phyloP scores from a whole-genome alignment of 2,329 filamentous ascomycete genomes.

The Scorias spongiosa region DNA sequence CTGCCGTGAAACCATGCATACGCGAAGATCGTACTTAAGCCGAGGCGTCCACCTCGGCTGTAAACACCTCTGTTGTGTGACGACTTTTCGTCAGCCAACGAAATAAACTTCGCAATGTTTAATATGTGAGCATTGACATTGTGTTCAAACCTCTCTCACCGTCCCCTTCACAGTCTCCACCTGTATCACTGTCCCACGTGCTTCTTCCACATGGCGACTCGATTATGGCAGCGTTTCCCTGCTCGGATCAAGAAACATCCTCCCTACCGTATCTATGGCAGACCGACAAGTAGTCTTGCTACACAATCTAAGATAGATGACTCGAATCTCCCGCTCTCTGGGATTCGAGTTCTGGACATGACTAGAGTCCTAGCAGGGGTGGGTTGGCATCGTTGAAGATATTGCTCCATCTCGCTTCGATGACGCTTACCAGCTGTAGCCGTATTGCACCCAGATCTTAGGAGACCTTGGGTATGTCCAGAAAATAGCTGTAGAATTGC shows the following conservation, averaged over 20 bases:
- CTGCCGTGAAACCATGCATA: too few relatives aligned
- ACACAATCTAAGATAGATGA: conserved; percentile 25
- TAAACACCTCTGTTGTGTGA: too few relatives aligned
- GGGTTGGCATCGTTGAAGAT: conserved; percentile 9
- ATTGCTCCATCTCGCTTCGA: neutral
- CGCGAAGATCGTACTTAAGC: too few relatives aligned
- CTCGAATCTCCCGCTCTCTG: conserved; percentile 55
- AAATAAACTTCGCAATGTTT: neutral
- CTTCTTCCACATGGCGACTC: neutral
- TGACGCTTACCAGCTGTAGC: conserved; percentile 37
- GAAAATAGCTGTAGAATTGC: conserved; percentile 15
- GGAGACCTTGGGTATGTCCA: conserved; percentile 76
- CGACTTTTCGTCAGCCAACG: neutral
- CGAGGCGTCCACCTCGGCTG: too few relatives aligned
- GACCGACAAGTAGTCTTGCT: conserved; percentile 23
- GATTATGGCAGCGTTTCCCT: neutral
- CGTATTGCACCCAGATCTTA: conserved; percentile 92
- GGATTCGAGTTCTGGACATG: conserved; percentile 87
- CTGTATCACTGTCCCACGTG: neutral
- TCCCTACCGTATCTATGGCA: neutral
- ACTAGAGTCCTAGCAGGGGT: conserved; percentile 90
- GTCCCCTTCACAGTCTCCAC: neutral
- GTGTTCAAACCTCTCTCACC: neutral
- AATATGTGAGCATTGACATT: neutral
- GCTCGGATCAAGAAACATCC: neutral